Evolutionary conservation across 371 early-diverging fungal genomes (phyloP).

Genomic region (Haplosporangium sp.): DNA sequence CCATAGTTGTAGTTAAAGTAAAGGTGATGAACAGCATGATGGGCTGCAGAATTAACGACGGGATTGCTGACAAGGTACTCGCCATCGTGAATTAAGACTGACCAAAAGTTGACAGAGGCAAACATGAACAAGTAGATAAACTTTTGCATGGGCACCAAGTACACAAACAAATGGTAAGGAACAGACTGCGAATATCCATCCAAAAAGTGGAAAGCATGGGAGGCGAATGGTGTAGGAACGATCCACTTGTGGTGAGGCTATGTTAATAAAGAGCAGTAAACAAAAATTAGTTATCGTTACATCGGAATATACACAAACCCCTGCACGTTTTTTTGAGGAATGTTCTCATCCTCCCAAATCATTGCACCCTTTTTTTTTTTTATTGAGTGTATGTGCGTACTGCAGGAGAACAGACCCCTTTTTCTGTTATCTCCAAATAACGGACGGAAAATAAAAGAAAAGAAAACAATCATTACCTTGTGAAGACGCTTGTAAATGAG

Average conservation of each 20-base stretch:
- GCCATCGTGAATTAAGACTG: constrained; percentile 97
- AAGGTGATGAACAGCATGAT: constrained; percentile 95
- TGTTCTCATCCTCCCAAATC: not conserved
- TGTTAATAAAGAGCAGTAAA: not conserved
- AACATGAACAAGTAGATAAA: constrained; percentile 87
- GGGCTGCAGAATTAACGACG: constrained; percentile 86
- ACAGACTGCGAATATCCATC: constrained; percentile 95
- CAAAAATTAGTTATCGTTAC: not conserved
- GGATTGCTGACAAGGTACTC: constrained; percentile 52
- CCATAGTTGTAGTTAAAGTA: constrained; percentile 99
- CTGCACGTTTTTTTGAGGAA: not conserved
- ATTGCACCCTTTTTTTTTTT: not conserved
- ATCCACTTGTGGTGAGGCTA: constrained; percentile 81
- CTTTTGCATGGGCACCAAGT: constrained; percentile 90
- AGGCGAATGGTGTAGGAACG: constrained; percentile 94
- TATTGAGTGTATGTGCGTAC: too few species aligned
- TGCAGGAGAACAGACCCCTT: constrained; percentile 1
- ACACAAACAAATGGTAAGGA: constrained; percentile 94
- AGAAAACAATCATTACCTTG: constrained; percentile 67
- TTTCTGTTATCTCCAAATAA: not conserved
- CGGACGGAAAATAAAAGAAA: not conserved
- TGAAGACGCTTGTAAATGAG: constrained; percentile 88
- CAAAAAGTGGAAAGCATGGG: constrained; percentile 95
- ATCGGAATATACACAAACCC: too few species aligned
- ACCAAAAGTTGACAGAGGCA: constrained; percentile 94